Evolutionary conservation across 108 stramenopile species (phyloP), one percentile per base, ranked within the genome.

Genomic region (Fragilariopsis cylindrus): DNA sequence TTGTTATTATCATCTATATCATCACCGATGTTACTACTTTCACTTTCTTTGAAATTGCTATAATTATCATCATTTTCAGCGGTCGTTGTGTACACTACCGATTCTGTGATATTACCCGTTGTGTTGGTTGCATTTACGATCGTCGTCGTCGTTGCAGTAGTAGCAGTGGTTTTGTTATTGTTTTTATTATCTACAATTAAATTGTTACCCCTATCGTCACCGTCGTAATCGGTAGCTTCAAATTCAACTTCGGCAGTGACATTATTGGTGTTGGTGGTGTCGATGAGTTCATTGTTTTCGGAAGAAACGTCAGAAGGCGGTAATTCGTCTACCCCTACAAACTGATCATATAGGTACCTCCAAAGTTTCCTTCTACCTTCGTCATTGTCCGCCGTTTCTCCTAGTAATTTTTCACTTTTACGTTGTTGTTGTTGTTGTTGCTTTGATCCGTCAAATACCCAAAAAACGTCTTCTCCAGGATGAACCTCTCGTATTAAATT

Each of bases 301-400:
- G 15, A n/a, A n/a, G 42, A 9, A 30, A 42, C 42, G 18, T 66
- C 40, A 5, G 50, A 19, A 16, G 65, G 46, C 9, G 15, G 41
- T 44, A 67, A 16, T 54, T 7, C 12, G 43, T 75, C 74, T 67
- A 72, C 60, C 9, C 78, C 78, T 47, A 79, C 60, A 48, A 79
- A 79, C 16, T 73, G 66, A 56, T 79, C 78, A 64, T 67, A 79
- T 1, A 79, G 63, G 3, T 54, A 62, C 60, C 72, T 45, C 6
- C 56, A 48, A 16, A 56, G 45, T 46, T 13, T 77, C 39, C 47
- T 69, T 43, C 64, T 43, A 15, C 0, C 49, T 48, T 66, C 16
- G 65, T 12, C 16, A 62, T 11, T 11, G 0, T 11, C 11, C 11
- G 19, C 21, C 60, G 13, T 0, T 41, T 58, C 18, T 13, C 55